Conservation (phyloP, 163 green algal species). For the Scenedesmus sp. region DNA sequence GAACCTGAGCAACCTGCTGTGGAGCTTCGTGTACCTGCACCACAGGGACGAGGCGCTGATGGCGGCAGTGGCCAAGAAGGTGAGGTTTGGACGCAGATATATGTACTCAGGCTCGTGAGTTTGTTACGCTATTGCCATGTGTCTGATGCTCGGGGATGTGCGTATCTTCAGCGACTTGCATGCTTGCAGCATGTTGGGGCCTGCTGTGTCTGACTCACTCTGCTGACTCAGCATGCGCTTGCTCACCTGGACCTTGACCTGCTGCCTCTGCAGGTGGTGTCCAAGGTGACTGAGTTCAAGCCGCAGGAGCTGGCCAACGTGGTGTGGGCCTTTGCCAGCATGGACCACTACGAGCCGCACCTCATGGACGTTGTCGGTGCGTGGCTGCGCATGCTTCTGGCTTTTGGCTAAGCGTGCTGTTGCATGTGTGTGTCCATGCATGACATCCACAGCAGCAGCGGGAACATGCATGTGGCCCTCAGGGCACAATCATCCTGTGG, state of each 20-base stretch:
- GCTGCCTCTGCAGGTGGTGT: background rate
- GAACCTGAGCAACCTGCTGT: constrained; percentile 73
- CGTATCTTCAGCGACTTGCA: too few species aligned
- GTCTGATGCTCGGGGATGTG: too few species aligned
- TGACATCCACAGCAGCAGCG: background rate
- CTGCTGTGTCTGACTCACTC: too few species aligned
- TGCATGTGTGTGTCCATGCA: background rate
- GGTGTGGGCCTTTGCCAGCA: constrained; percentile 48
- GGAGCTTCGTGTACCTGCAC: constrained; percentile 77
- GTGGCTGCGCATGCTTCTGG: background rate
- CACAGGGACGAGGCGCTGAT: constrained; percentile 68
- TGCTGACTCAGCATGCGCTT: too few species aligned
- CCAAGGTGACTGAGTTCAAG: constrained; percentile 52
- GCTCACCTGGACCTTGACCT: background rate
- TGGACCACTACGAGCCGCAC: constrained; percentile 39
- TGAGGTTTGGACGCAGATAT: background rate
- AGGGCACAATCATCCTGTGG: background rate
- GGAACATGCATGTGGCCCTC: background rate
- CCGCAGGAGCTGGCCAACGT: constrained; percentile 55
- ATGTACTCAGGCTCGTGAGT: too few species aligned
- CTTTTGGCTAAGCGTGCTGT: background rate
- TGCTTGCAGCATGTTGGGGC: too few species aligned
- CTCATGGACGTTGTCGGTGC: constrained; percentile 32
- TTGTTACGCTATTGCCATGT: too few species aligned
- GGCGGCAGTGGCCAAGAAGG: constrained; percentile 52